Evolutionary conservation across 2,329 filamentous ascomycete genomes (phyloP), one percentile per base, ranked within the genome.

Genomic region (Clonostachys byssicola): DNA sequence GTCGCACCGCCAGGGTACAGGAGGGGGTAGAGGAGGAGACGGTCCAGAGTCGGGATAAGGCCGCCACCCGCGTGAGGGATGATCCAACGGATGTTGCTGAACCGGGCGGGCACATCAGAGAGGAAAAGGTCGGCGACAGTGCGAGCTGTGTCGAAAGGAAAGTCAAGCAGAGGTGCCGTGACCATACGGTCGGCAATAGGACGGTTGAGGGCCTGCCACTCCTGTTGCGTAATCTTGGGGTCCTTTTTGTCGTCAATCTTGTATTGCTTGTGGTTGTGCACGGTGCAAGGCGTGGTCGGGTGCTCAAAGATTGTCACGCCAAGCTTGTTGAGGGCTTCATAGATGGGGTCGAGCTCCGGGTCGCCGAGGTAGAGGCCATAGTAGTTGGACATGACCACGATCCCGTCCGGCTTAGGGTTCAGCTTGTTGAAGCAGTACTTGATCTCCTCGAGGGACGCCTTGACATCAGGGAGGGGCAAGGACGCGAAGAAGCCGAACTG

Each of bases 361-460:
- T 77, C 69, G 5, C 78, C 78, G 1, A 80, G 58, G 53, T 81
- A 81, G 12, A 68, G 53, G 6, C 77, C 77, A 42, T 77, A 70
- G 20, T 68, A 68, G 49, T 81, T 82, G 2, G 77, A 77, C 54
- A 77, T 52, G 5, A 81, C 54, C 1, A 67, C 68, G 43, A 80
- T 70, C 2, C 78, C 78, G 50, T 80, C 75, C 1, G 71, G 73
- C 36, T 47, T 52, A 1, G 56, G 52, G 7, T 71, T 66, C 33
- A 70, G 53, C 35, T 72, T 63, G 10, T 62, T 58, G 3, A 71
- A 57, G 2, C 66, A 68, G 4, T 60, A 57, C 1, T 68, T 64
- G 33, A 81, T 75, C 52, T 82, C 78, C 4, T 55, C 51, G 7
- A 81, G 55, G 7, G 68, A 63, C 4, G 67, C 68, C 2, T 68